Evolutionary conservation across 148 eudicot species (phyloP).

Genomic region (Camellia japonica): DNA sequence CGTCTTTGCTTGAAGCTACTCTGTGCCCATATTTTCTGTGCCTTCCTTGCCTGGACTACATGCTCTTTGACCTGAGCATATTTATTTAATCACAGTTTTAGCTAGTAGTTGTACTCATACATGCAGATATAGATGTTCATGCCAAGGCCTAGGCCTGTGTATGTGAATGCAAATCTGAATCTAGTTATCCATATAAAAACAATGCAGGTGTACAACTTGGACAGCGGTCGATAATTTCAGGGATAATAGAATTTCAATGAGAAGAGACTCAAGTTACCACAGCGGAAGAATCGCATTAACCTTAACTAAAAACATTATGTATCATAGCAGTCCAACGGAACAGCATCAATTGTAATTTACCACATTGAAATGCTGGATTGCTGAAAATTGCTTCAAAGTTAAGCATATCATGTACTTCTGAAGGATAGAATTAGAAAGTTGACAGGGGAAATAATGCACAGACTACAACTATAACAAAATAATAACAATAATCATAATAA

Average conservation of each 20-base stretch:
- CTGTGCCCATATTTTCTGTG: slow-evolving; percentile 84
- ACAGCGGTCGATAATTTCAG: neutral
- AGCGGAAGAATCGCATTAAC: neutral
- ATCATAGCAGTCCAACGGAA: neutral
- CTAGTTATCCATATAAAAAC: neutral
- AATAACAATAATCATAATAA: neutral
- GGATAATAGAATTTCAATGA: neutral
- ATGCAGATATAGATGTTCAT: neutral
- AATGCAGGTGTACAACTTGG: neutral
- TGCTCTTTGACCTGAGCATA: slow-evolving; percentile 83
- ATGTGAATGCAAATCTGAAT: neutral
- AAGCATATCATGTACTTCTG: neutral
- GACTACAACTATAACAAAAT: neutral
- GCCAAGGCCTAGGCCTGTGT: neutral
- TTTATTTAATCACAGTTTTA: slow-evolving; percentile 12
- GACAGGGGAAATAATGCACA: neutral
- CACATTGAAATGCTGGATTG: neutral
- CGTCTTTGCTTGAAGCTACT: slow-evolving; percentile 99
- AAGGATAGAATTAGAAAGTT: neutral
- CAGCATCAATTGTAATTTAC: neutral
- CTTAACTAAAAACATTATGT: neutral
- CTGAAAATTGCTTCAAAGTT: neutral
- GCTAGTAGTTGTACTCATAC: neutral
- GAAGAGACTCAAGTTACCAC: neutral
- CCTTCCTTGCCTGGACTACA: slow-evolving; percentile 85